These are phyloP conservation scores for Dimocarpus longan DNA, from an alignment of 345 rosid genomes.

Conservation along the genomic window DNA sequence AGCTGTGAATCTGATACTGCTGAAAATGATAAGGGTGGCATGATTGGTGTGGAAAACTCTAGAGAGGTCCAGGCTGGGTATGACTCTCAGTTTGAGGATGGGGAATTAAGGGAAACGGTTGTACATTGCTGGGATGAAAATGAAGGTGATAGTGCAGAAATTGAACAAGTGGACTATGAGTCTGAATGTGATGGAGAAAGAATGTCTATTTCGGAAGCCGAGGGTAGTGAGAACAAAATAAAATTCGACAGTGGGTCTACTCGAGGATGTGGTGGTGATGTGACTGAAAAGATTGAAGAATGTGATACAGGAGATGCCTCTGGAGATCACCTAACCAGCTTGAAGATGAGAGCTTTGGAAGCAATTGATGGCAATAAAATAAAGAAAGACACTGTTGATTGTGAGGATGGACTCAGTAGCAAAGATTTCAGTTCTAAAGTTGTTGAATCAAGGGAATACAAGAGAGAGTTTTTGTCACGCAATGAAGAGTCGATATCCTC, in stretches of 20 bases:
- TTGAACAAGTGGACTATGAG: conserved; percentile 57
- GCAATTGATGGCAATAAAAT: conserved; percentile 33
- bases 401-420: conserved; percentile 25
- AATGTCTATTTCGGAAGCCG: conserved; percentile 31
- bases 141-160: conserved; percentile 32
- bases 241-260: conserved; percentile 29
- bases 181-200: conserved; percentile 56
- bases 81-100: conserved; percentile 66
- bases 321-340: conserved; percentile 24
- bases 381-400: conserved; percentile 33
- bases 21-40: conserved; percentile 26
- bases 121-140: conserved; percentile 43
- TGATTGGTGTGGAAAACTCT: conserved; percentile 12
- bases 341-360: conserved; percentile 21
- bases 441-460: conserved; percentile 25
- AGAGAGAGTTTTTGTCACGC: conserved; percentile 33
- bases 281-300: conserved; percentile 14
- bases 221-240: conserved; percentile 35
- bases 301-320: conserved; percentile 19
- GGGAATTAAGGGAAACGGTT: conserved; percentile 61
- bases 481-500: conserved; percentile 23
- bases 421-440: conserved; percentile 33
- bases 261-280: conserved; percentile 22
- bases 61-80: conserved; percentile 49
- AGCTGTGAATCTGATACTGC: conserved; percentile 24